phyloP scores from a whole-genome alignment of 2,329 filamentous ascomycete genomes.

The Cladophialophora carrionii region DNA sequence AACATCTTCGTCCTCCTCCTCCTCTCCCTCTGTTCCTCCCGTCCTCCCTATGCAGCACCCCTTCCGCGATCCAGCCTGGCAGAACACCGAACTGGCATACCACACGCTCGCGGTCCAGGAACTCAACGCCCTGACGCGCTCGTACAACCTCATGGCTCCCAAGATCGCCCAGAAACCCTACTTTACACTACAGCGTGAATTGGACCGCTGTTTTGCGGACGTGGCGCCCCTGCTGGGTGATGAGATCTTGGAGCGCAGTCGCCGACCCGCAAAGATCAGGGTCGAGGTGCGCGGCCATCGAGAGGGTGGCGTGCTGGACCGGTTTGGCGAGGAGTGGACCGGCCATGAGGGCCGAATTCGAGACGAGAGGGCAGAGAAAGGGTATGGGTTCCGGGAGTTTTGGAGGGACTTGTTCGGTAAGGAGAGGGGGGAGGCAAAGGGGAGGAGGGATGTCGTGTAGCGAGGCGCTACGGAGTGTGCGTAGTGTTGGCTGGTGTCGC shows the following conservation, averaged over 20 bases:
- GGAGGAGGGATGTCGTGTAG: background rate
- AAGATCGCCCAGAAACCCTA: slow-evolving; percentile 92
- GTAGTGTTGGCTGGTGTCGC: background rate
- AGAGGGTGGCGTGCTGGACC: slow-evolving; percentile 63
- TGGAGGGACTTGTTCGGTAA: slow-evolving; percentile 75
- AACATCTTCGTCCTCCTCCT: slow-evolving; percentile 19
- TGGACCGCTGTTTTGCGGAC: slow-evolving; percentile 79
- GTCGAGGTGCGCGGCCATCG: slow-evolving; percentile 47
- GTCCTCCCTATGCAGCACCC: slow-evolving; percentile 56
- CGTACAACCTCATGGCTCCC: slow-evolving; percentile 94
- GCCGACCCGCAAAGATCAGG: slow-evolving; percentile 49
- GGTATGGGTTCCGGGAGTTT: slow-evolving; percentile 84
- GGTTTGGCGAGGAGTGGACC: slow-evolving; percentile 56
- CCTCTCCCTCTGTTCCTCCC: slow-evolving; percentile 16
- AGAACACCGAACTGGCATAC: slow-evolving; percentile 72
- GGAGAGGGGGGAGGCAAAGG: background rate
- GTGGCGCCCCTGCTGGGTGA: slow-evolving; percentile 75
- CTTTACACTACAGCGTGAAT: slow-evolving; percentile 78
- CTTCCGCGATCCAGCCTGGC: slow-evolving; percentile 79
- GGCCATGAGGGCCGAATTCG: slow-evolving; percentile 63
- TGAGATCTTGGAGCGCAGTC: slow-evolving; percentile 72
- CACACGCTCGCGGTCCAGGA: slow-evolving; percentile 74
- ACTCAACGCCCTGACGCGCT: slow-evolving; percentile 77
- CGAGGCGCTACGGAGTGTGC: too few relatives aligned
- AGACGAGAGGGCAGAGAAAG: slow-evolving; percentile 70